These are phyloP conservation scores for Colletotrichum orchidophilum DNA, from an alignment of 2,329 filamentous ascomycete species.

Conservation along the genomic window DNA sequence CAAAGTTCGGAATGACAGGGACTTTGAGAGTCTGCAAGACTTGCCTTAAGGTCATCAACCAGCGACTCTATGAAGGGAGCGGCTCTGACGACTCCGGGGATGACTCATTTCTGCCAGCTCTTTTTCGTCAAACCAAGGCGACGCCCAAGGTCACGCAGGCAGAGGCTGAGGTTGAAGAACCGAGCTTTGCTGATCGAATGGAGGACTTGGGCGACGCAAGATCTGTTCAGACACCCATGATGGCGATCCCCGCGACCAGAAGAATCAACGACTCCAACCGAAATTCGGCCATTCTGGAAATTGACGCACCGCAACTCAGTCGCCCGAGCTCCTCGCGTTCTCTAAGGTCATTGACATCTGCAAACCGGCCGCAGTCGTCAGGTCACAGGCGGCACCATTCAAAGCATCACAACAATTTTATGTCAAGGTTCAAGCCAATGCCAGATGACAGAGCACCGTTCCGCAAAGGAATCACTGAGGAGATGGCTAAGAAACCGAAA, in stretches of 20 bases:
- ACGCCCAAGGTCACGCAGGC: slow-evolving; percentile 45
- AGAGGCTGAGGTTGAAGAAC: slow-evolving; percentile 51
- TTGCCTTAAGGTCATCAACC: slow-evolving; percentile 90
- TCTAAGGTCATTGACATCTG: slow-evolving; percentile 75
- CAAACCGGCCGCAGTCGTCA: slow-evolving; percentile 75
- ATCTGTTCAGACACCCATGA: slow-evolving; percentile 73
- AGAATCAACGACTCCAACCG: slow-evolving; percentile 80
- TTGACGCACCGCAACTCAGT: slow-evolving; percentile 83
- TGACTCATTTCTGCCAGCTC: slow-evolving; percentile 73
- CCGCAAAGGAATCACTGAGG: slow-evolving; percentile 75
- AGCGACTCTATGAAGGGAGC: slow-evolving; percentile 82
- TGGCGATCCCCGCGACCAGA: slow-evolving; percentile 74
- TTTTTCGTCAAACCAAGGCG: slow-evolving; percentile 65
- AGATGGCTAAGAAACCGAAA: slow-evolving; percentile 70
- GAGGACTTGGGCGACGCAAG: slow-evolving; percentile 59
- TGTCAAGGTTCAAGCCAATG: slow-evolving; percentile 76
- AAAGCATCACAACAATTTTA: slow-evolving; percentile 75
- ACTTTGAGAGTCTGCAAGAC: slow-evolving; percentile 91
- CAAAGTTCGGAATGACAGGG: slow-evolving; percentile 86
- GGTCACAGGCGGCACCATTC: slow-evolving; percentile 88
- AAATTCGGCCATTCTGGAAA: slow-evolving; percentile 89
- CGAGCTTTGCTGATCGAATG: slow-evolving; percentile 50
- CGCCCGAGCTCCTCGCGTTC: slow-evolving; percentile 96
- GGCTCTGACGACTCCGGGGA: slow-evolving; percentile 87
- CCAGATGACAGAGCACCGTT: slow-evolving; percentile 89